Base-by-base conservation (phyloP, 768 basidiomycete species). In the Rhizopogon roseolus region DNA sequence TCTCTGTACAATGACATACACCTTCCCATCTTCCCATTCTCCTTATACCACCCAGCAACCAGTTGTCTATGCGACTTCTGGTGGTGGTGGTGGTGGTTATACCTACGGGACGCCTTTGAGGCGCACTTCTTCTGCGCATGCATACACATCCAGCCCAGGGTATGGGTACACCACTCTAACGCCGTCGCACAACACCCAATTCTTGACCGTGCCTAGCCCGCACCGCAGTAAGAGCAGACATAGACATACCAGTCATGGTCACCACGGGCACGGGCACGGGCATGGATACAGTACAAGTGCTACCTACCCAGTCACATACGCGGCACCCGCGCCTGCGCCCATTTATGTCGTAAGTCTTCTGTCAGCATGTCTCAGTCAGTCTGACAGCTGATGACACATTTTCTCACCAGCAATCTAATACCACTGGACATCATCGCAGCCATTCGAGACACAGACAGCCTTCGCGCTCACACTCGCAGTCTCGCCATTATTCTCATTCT, bases 11-110 rank as follows among this genome's bases (percentile, higher is more conserved):
- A 64, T 66, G 65, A 37, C 60, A 17, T 66, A 64, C 56, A 49
- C 49, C 1, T 68, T 66, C n/a, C 66, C 65, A 6, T 49, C 57
- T 27, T 44, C 64, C 28, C 38, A 41, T 9, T 54, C 58, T 2
- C 50, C 50, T 14, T 19, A n/a, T 2, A 22, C 32, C 16, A 28
- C 52, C 42, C 37, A 48, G 8, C 48, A 48, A 34, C 50, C 54
- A 22, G 8, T 56, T 34, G 49, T 43, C 32, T 58, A 58, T 42
- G 10, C 48, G 6, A n/a, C 58, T 14, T 49, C 58, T 22, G 4
- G 25, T 5, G 50, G 17, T 41, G 4, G 25, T 5, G 50, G 17
- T 41, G 22, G 46, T 10, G 22, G 41, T n/a, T 41, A 57, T 22
- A 49, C 3, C 44, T 45, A 49, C 44, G 34, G 45, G 19, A 52